These are phyloP conservation scores for Lichina pygmaea DNA, from an alignment of 495 filamentous ascomycete species.

Conservation along the genomic window DNA sequence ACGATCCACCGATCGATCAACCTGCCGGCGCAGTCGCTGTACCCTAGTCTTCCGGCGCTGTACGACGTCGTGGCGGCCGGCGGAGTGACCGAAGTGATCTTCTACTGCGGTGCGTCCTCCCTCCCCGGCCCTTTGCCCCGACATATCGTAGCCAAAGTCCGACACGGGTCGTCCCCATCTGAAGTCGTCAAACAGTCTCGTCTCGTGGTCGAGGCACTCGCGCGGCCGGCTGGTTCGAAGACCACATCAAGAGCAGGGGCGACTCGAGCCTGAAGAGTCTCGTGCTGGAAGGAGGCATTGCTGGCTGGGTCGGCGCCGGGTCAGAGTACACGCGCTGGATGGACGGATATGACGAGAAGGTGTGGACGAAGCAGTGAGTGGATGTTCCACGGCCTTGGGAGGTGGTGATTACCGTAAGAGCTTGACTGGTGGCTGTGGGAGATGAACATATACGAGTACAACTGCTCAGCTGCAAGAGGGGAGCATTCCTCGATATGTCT, in stretches of 20 bases:
- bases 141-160: neutral
- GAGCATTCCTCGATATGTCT: too few species aligned
- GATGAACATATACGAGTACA: too few species aligned
- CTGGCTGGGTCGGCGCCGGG: slow-evolving; percentile 34
- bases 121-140: neutral
- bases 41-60: slow-evolving; percentile 26
- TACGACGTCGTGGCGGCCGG: slow-evolving; percentile 25
- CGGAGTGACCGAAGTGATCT: slow-evolving; percentile 25
- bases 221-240: slow-evolving; percentile 37
- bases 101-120: slow-evolving; percentile 33
- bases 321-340: slow-evolving; percentile 25
- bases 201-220: slow-evolving; percentile 33
- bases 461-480: too few species aligned
- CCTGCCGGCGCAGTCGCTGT: slow-evolving; percentile 40
- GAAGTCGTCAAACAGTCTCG: slow-evolving; percentile 20
- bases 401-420: too few species aligned
- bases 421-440: too few species aligned
- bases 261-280: slow-evolving; percentile 24
- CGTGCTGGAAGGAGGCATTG: slow-evolving; percentile 30
- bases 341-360: slow-evolving; percentile 26
- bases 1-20: slow-evolving; percentile 43
- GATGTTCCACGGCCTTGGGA: too few species aligned
- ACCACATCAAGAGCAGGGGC: slow-evolving; percentile 22
- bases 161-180: neutral
- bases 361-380: slow-evolving; percentile 15